Evolutionary conservation across 2,329 filamentous ascomycete species (phyloP), one percentile per base, ranked within the genome.

Genomic region (Fusarium sp.): DNA sequence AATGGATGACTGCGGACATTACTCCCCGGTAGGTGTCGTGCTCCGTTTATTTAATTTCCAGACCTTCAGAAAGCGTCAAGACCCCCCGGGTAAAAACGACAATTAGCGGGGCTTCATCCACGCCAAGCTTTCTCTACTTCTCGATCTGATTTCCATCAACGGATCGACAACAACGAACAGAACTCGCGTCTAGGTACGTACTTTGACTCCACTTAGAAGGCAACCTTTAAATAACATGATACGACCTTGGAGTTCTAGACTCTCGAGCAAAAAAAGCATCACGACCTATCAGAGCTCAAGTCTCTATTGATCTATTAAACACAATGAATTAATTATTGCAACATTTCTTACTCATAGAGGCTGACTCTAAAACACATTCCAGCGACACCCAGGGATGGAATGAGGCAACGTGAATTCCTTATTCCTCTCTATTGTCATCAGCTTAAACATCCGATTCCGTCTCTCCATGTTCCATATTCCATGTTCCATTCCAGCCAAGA

Each of bases 31-130:
- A 44, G 54, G 66, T n/a, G 34, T 38, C 47, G 32, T 58, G 32
- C 68, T 69, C 67, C 68, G 63, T 60, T 58, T 40, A 27, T 45
- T 55, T 70, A 70, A 70, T 71, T 69, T 71, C 64, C 40, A 38
- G 34, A n/a, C 34, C 34, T 38, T 38, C 34, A 68, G 45, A 51
- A 61, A 30, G 27, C 60, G 41, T n/a, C 20, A 30, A 41, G 45
- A 44, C 44, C 44, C 24, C 24, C 58, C 44, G 55, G 63, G 34
- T 55, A 57, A 64, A 59, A 47, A 45, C 45, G 47, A 59, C 25
- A 59, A 47, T 43, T 32, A 54, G 63, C 27, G 58, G 67, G 46
- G 32, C 51, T 18, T 20, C 44, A 41, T 34, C 8, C 24, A 29
- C 53, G 46, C 62, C 62, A 72, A 72, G 69, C 62, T 61, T 68